Evolutionary conservation across 306 rosid species (phyloP), one percentile per base, ranked within the genome.

Genomic region (Morella rubra): DNA sequence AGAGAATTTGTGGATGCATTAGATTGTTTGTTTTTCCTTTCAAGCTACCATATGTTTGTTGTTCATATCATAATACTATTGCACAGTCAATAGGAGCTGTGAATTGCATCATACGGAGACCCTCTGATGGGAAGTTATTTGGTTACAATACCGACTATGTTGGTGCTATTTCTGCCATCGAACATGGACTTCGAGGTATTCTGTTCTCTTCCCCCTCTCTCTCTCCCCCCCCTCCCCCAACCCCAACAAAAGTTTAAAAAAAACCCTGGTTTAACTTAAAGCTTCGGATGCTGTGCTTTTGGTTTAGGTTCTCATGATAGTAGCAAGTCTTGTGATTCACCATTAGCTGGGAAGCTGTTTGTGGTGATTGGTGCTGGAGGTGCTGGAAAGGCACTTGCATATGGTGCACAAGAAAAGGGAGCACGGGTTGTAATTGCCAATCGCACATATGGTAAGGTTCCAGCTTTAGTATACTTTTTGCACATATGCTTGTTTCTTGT

Each of bases 321-420:
- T 73, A 76, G 88, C 80, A 69, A 67, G 70, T 12, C 80, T 71
- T 70, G 77, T 72, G 64, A 73, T 76, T 92, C 97, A 1, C 97
- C 93, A 70, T 88, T 95, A 85, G 92, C 90, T 76, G 98, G 98
- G 81, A 92, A 83, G 86, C 82, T 85, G 59, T 87, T 95, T 81
- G 89, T 92, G 81, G 94, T 95, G 81, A 90, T 95, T 79, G 98
- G 98, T 69, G 98, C 97, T 76, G 97, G 98, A 83, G 98, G 97
- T 47, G 97, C 96, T 24, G 97, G 92, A 62, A 92, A 95, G 86
- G 97, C 98, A 60, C 87, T 92, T 80, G 98, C 98, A 68, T 95
- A 88, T 82, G 98, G 98, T 82, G 98, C 97, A 56, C 92, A 90
- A 86, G 90, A 83, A 81, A 92, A 92, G 82, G 98, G 97, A 69